Evolutionary conservation across 2,329 filamentous ascomycete species (phyloP), one percentile per base, ranked within the genome.

Genomic region (Botrytis pseudocinerea): DNA sequence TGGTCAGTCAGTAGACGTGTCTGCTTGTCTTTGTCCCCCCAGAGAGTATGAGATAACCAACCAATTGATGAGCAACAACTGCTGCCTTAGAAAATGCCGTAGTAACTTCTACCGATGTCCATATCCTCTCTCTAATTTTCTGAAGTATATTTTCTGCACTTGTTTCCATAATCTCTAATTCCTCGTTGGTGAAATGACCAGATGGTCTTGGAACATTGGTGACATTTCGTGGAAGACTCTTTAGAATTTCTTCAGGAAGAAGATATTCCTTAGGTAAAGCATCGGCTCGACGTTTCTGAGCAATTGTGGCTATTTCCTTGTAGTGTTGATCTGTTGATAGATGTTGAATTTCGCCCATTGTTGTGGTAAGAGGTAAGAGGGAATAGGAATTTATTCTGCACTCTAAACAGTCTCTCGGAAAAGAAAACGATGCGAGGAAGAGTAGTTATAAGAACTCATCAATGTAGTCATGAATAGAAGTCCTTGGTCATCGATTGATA

Each of bases 41-140:
- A 38, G 18, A 20, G 22, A 10, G 25, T 20, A 35, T 35, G 46
- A 42, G 9, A 48, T 25, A 42, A 75, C 74, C 64, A 79, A 87
- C 82, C 72, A 84, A 79, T 74, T 86, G 85, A 54, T 86, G 84
- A 2, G 84, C 84, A 60, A 86, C 82, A 2, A 84, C 83, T 1
- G 85, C 84, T n/a, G 85, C 80, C 75, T 86, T 86, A 71, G 83
- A 85, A 76, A 86, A 86, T 9, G 84, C 85, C 4, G 80, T 79
- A 0, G 82, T 80, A 1, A 85, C 82, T n/a, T 83, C 82, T 40
- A 79, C 74, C 16, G 76, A 78, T 12, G 75, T 79, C 70, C 75
- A 77, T 28, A 73, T 66, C 18, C 74, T 73, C 16, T 54, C 65
- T 51, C 73, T 76, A 10, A 80, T 69, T 40, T 75, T 75, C 32